Evolutionary conservation across 257 asterid species (phyloP).

Genomic region (Buddleja alternifolia): DNA sequence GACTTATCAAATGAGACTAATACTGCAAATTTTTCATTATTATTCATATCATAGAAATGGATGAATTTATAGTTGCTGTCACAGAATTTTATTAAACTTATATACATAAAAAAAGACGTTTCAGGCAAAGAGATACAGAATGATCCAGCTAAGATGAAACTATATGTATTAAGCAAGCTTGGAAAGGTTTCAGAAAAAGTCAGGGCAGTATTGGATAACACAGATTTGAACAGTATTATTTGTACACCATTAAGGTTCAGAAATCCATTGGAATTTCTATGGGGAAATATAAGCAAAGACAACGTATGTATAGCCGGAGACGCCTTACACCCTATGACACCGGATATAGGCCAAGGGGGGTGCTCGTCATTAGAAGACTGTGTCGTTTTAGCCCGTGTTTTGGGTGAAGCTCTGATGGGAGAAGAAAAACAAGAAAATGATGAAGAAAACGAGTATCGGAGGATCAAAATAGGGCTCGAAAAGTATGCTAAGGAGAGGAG

Average conservation of each 20-base stretch:
- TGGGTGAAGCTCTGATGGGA: conserved; percentile 32
- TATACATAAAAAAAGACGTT: neutral
- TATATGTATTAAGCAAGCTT: conserved; percentile 39
- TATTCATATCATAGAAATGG: no score
- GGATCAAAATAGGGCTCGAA: conserved; percentile 31
- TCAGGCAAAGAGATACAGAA: conserved; percentile 38
- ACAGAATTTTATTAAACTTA: no score
- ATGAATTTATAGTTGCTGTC: no score
- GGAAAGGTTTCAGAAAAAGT: conserved; percentile 34
- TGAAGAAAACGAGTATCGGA: conserved; percentile 28
- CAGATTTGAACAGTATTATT: conserved; percentile 31
- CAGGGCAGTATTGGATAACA: conserved; percentile 34
- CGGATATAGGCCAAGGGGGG: conserved; percentile 56
- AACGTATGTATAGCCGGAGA: conserved; percentile 41
- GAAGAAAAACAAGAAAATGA: neutral
- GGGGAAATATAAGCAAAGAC: conserved; percentile 42
- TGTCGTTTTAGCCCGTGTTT: conserved; percentile 32
- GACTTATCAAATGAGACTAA: no score
- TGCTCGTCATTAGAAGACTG: conserved; percentile 46
- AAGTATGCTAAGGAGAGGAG: conserved; percentile 48
- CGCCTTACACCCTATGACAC: conserved; percentile 51
- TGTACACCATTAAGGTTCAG: conserved; percentile 36
- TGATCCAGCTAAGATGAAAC: conserved; percentile 40
- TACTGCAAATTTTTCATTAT: no score
- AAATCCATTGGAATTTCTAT: conserved; percentile 40